A percentile compares a stretch with the other conserved stretches of the same genome.
Evolutionary conservation across 345 rosid genomes (phyloP).

Genomic region (Kernera saxatilis): DNA sequence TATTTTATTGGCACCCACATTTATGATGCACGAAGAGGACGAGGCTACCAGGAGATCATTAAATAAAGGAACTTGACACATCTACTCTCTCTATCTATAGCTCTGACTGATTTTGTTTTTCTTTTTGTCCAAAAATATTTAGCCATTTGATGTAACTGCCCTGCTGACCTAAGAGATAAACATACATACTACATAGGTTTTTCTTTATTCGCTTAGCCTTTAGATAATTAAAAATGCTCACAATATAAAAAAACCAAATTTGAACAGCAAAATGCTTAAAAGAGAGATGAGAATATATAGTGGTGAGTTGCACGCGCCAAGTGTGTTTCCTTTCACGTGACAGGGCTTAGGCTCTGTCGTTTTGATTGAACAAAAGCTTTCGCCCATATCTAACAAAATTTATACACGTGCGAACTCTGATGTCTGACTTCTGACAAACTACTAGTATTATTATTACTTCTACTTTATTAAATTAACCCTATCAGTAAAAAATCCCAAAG

Average conservation of each 20-base stretch:
- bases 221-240: not conserved
- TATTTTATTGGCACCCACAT: conserved; percentile 1
- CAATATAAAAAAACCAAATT: not conserved
- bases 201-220: not conserved
- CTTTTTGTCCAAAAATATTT: conserved; percentile 21
- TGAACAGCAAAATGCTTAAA: no score
- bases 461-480: not conserved
- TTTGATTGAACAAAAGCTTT: conserved; percentile 28
- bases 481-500: not conserved
- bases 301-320: conserved; percentile 11
- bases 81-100: not conserved
- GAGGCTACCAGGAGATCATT: conserved; percentile 25
- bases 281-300: not conserved
- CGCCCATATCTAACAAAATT: conserved; percentile 20
- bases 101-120: conserved; percentile 29
- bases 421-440: conserved; percentile 20
- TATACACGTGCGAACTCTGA: conserved; percentile 29
- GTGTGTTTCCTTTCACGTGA: conserved; percentile 35
- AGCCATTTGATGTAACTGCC: conserved; percentile 2
- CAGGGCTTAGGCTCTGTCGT: conserved; percentile 23
- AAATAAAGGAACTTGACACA: conserved; percentile 22
- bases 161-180: not conserved
- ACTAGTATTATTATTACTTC: not conserved
- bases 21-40: conserved; percentile 30
- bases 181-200: not conserved